phyloP scores from a whole-genome alignment of 805 yeast genomes.

The Yarrowia keelungensis region DNA sequence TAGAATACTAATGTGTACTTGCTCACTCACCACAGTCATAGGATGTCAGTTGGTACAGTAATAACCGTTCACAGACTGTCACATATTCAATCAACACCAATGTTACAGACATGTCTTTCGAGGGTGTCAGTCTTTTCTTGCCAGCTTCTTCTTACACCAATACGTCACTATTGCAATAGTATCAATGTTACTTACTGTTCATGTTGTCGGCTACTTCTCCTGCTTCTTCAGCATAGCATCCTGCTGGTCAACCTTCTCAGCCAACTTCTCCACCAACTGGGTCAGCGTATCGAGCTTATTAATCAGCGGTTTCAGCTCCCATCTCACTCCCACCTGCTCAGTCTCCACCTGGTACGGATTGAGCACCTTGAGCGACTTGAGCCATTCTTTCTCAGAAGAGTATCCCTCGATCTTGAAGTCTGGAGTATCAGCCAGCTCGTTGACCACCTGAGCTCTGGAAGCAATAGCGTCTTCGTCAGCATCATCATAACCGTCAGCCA shows the following conservation, averaged over 20 bases:
- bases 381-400: conserved; percentile 61
- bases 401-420: conserved; percentile 75
- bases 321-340: conserved; percentile 41
- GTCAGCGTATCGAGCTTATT: conserved; percentile 42
- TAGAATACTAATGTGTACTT: no score
- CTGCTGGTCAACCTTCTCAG: conserved; percentile 14
- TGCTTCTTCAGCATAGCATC: background rate
- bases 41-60: no score
- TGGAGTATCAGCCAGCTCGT: conserved; percentile 56
- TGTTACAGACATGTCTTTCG: no score
- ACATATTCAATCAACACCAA: no score
- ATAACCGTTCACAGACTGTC: no score
- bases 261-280: conserved; percentile 38
- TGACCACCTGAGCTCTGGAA: conserved; percentile 57
- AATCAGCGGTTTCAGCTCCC: conserved; percentile 43
- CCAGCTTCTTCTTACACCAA: no score
- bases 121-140: no score
- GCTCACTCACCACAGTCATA: no score
- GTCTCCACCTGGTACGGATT: conserved; percentile 54
- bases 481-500: conserved; percentile 71
- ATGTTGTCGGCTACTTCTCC: background rate
- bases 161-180: no score
- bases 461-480: conserved; percentile 43
- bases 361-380: conserved; percentile 55
- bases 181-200: background rate